A percentile compares a stretch with the other conserved stretches of the same genome.
These are phyloP conservation scores for Phaeotremella skinneri DNA, from an alignment of 768 basidiomycete genomes.

Conservation along the genomic window DNA sequence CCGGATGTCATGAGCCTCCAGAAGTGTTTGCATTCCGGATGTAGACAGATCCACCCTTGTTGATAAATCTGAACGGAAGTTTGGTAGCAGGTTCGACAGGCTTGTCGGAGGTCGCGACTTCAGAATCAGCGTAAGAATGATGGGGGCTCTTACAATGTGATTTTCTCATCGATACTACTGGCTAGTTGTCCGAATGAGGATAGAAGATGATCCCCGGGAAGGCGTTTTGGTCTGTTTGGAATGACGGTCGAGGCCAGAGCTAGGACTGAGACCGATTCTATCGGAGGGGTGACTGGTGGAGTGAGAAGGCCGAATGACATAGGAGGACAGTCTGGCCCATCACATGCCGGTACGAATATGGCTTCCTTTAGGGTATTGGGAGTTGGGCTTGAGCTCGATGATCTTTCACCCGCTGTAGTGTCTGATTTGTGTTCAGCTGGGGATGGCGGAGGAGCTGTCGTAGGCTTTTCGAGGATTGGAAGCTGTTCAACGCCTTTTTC, in stretches of 20 bases:
- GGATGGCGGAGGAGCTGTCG: background rate
- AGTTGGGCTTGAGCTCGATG: background rate
- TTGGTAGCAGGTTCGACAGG: slow-evolving; percentile 15
- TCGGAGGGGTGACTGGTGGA: background rate
- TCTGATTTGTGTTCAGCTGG: background rate
- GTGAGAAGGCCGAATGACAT: background rate
- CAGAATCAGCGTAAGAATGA: background rate
- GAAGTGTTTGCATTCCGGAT: slow-evolving; percentile 19
- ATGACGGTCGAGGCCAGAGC: background rate
- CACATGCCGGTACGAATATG: background rate
- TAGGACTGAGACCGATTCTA: background rate
- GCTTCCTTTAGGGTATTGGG: background rate
- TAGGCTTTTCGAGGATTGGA: background rate
- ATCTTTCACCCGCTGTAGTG: no score
- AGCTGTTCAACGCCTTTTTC: background rate
- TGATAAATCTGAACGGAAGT: slow-evolving; percentile 22
- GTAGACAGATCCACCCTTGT: slow-evolving; percentile 37
- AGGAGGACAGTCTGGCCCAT: background rate
- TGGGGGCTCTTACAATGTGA: background rate
- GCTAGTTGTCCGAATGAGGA: background rate
- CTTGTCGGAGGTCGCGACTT: background rate
- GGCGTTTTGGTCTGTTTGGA: background rate
- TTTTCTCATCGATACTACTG: background rate
- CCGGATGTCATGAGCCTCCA: slow-evolving; percentile 26
- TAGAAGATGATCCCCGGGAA: background rate